phyloP scores from a whole-genome alignment of 2,329 filamentous ascomycete genomes.

The Fusarium nurragi region DNA sequence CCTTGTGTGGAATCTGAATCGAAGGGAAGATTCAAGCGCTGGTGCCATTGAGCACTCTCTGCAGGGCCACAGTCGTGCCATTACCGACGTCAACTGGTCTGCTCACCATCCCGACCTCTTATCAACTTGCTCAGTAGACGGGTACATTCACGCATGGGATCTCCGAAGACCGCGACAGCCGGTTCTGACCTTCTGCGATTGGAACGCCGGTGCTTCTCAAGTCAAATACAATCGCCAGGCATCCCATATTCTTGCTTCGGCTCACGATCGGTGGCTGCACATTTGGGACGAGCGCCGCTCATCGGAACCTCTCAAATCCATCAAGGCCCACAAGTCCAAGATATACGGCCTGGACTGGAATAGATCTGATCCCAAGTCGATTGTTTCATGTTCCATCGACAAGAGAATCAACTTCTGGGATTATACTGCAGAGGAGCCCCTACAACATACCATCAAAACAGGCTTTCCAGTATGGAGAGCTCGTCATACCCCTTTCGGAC shows the following conservation, averaged over 20 bases:
- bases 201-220: constrained; percentile 92
- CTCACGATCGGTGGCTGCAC: constrained; percentile 86
- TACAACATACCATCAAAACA: constrained; percentile 81
- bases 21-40: constrained; percentile 75
- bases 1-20: constrained; percentile 89
- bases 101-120: constrained; percentile 90
- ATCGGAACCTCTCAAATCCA: constrained; percentile 80
- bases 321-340: constrained; percentile 88
- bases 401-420: constrained; percentile 96
- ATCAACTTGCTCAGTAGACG: constrained; percentile 91
- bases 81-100: constrained; percentile 96
- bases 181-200: constrained; percentile 85
- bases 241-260: constrained; percentile 86
- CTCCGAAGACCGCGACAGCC: constrained; percentile 77
- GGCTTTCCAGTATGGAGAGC: constrained; percentile 91
- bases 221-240: constrained; percentile 95
- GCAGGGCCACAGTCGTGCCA: constrained; percentile 83
- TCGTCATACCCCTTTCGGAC: constrained; percentile 89
- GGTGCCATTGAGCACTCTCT: constrained; percentile 86
- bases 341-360: constrained; percentile 98
- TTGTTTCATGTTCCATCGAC: constrained; percentile 90
- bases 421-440: constrained; percentile 69
- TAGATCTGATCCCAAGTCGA: constrained; percentile 73
- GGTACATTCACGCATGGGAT: constrained; percentile 94
- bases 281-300: constrained; percentile 91